Percentiles rank a stretch among this genome's conserved stretches.
Conservation (phyloP, 225 moss, liverwort and hornwort species). For the Bryum argenteum region DNA sequence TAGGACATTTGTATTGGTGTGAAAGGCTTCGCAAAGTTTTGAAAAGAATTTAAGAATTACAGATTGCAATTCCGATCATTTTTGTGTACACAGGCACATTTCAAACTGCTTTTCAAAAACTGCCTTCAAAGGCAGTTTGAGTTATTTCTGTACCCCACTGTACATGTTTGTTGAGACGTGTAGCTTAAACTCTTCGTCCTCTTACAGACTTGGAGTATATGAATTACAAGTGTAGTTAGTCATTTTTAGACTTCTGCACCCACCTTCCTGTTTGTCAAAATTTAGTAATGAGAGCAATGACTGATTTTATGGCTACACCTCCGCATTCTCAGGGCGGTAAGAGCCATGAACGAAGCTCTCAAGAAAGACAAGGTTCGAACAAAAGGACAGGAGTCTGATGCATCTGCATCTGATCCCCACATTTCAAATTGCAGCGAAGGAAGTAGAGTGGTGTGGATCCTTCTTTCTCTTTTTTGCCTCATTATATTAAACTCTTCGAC, state of each 20-base stretch:
- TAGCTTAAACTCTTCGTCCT: conserved; percentile 18
- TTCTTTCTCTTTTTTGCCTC: conserved; percentile 15
- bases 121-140: too few species aligned
- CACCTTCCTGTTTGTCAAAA: neutral
- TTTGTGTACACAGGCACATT: too few species aligned
- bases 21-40: too few species aligned
- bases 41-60: too few species aligned
- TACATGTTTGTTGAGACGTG: conserved; percentile 14
- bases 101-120: too few species aligned
- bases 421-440: conserved; percentile 26
- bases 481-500: neutral
- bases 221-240: neutral
- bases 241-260: neutral
- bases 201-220: conserved; percentile 22
- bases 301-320: conserved; percentile 25
- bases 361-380: conserved; percentile 67
- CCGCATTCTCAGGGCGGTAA: conserved; percentile 51
- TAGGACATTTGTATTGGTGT: too few species aligned
- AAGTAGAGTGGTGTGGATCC: conserved; percentile 45
- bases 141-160: too few species aligned
- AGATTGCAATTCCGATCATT: too few species aligned
- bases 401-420: conserved; percentile 34
- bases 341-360: conserved; percentile 84
- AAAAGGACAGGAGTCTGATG: conserved; percentile 51
- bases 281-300: conserved; percentile 6